These are phyloP conservation scores for Phytophthora chlamydospora DNA, from an alignment of 352 stramenopile genomes.

Conservation along the genomic window DNA sequence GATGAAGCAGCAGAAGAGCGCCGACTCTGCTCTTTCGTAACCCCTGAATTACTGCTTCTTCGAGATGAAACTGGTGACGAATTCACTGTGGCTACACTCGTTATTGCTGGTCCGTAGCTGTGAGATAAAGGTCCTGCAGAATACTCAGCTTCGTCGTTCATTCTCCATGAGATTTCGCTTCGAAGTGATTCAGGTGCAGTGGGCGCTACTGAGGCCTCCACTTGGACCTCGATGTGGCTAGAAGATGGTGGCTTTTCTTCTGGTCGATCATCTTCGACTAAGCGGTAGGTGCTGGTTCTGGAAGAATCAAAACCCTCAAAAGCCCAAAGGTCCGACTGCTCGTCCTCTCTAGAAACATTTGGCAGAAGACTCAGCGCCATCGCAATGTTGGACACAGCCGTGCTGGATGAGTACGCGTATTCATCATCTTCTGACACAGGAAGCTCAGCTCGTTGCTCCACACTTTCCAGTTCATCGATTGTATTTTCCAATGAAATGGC, in stretches of 20 bases:
- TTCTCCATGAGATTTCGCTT: not conserved
- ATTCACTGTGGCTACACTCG: not conserved
- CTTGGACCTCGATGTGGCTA: not conserved
- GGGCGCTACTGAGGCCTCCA: not conserved
- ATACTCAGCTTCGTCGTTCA: not conserved
- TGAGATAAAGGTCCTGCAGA: not conserved
- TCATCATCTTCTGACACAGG: slow-evolving; percentile 24
- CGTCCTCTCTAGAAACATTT: slow-evolving; percentile 14
- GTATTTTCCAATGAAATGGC: slow-evolving; percentile 5
- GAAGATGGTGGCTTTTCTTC: not conserved
- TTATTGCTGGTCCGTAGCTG: not conserved
- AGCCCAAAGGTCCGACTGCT: not conserved
- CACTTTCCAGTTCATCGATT: slow-evolving; percentile 5
- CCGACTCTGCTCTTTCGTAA: not conserved
- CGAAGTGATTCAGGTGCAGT: not conserved
- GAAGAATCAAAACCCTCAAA: not conserved
- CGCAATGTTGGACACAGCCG: slow-evolving; percentile 30
- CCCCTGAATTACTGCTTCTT: not conserved
- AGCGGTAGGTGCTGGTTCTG: slow-evolving; percentile 15
- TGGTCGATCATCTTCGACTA: slow-evolving; percentile 5
- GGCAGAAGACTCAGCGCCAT: slow-evolving; percentile 38
- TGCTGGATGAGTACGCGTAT: slow-evolving; percentile 33
- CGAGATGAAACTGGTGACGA: slow-evolving; percentile 3
- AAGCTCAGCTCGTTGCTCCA: slow-evolving; percentile 5
- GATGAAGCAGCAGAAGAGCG: not conserved